These are phyloP conservation scores for Globisporangium spinosum DNA, from an alignment of 352 stramenopile genomes.

Conservation along the genomic window DNA sequence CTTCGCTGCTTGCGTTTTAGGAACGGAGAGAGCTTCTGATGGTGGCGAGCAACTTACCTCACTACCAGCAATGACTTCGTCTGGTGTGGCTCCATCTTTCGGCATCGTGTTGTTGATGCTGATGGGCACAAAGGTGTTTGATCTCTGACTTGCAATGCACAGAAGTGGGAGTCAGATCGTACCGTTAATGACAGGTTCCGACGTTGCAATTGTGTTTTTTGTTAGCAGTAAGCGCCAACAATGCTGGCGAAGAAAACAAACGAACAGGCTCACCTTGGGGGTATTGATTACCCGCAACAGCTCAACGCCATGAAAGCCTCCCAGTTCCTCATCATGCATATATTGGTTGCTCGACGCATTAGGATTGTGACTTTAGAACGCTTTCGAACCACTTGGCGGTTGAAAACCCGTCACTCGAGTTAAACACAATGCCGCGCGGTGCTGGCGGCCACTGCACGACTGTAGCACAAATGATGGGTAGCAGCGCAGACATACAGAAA, in stretches of 20 bases:
- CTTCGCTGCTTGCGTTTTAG: not conserved
- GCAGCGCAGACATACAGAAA: not conserved
- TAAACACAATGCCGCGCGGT: slow-evolving; percentile 10
- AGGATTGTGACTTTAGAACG: not conserved
- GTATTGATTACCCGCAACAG: not conserved
- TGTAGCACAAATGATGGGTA: not conserved
- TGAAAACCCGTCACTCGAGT: slow-evolving; percentile 18
- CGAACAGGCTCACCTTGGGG: not conserved
- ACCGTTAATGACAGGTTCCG: not conserved
- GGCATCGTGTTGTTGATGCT: not conserved
- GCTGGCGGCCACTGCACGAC: slow-evolving; percentile 10
- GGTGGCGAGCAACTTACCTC: not conserved
- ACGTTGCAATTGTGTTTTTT: not conserved
- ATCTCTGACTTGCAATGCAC: not conserved
- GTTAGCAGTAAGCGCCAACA: not conserved
- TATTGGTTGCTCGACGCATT: not conserved
- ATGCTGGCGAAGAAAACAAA: not conserved
- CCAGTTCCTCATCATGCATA: not conserved
- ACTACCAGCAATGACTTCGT: not conserved
- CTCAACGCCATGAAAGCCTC: not conserved
- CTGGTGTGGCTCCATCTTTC: not conserved
- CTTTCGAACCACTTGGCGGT: slow-evolving; percentile 15
- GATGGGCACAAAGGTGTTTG: not conserved
- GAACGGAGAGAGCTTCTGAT: not conserved
- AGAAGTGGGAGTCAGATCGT: not conserved